Percentiles rank a stretch among this genome's conserved stretches.
phyloP scores from a whole-genome alignment of 495 filamentous ascomycete genomes.

The Aspergillus olivimuriae region DNA sequence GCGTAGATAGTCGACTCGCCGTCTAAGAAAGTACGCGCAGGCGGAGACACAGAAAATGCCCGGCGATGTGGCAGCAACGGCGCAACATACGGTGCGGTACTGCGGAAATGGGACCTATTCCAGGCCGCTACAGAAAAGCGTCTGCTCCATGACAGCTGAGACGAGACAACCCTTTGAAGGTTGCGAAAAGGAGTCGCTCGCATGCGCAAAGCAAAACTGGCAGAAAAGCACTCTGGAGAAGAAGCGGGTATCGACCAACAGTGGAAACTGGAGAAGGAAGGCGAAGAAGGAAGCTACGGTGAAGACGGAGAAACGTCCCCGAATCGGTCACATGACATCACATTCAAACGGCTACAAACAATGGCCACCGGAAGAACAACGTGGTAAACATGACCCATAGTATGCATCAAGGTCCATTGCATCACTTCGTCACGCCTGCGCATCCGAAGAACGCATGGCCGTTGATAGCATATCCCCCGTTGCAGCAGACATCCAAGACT shows the following conservation, averaged over 20 bases:
- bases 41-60: conserved; percentile 19
- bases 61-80: conserved; percentile 9
- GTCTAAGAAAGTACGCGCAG: conserved; percentile 19
- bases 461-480: conserved; percentile 15
- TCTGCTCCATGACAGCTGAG: conserved; percentile 20
- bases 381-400: no score
- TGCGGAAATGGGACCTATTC: conserved; percentile 2
- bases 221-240: no score
- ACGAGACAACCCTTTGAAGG: conserved; percentile 23
- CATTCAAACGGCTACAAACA: no score
- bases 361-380: no score
- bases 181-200: conserved; percentile 17
- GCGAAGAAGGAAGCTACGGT: no score
- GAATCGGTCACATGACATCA: background rate
- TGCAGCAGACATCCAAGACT: conserved; percentile 11
- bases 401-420: background rate
- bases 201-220: conserved; percentile 21
- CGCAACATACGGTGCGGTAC: background rate
- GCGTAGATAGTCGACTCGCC: conserved; percentile 75
- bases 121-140: conserved; percentile 1
- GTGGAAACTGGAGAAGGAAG: background rate
- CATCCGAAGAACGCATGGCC: conserved; percentile 16
- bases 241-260: no score
- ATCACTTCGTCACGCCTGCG: conserved; percentile 24
- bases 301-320: background rate